A percentile compares a stretch with the other conserved stretches of the same genome.
Conservation (phyloP, 345 rosid species). For the Angophora floribunda region DNA sequence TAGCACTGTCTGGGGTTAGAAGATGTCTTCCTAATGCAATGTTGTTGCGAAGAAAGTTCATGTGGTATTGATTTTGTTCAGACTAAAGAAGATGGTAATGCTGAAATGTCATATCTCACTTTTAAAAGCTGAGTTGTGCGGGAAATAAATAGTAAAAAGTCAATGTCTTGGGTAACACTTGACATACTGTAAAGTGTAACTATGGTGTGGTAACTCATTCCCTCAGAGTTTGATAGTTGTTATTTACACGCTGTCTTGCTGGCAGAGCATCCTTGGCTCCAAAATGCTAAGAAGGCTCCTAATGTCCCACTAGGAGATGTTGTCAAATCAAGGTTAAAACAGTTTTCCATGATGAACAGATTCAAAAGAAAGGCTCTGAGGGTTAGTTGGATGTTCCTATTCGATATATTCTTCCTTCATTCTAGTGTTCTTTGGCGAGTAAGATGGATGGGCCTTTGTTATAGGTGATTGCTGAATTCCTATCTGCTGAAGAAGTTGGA, state of each 20-base stretch:
- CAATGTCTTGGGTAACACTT: not conserved
- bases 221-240: not conserved
- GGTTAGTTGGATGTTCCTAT: conserved; percentile 41
- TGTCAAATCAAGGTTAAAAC: conserved; percentile 94
- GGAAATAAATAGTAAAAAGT: not conserved
- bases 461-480: conserved; percentile 95
- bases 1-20: not conserved
- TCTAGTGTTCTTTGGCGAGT: not conserved
- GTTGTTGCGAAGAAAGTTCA: not conserved
- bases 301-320: conserved; percentile 98
- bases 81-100: not conserved
- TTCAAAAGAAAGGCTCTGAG: conserved; percentile 98
- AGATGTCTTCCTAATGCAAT: not conserved
- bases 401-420: not conserved
- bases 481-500: conserved; percentile 84
- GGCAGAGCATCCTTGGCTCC: conserved; percentile 98
- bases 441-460: not conserved
- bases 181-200: not conserved
- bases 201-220: not conserved
- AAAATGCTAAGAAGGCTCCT: conserved; percentile 95
- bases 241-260: not conserved
- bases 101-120: not conserved
- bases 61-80: not conserved
- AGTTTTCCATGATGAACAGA: conserved; percentile 99
- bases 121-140: not conserved